A percentile compares a stretch with the other conserved stretches of the same genome.
Evolutionary conservation across 805 yeast species (phyloP).

Genomic region (Starmerella stigmatis): DNA sequence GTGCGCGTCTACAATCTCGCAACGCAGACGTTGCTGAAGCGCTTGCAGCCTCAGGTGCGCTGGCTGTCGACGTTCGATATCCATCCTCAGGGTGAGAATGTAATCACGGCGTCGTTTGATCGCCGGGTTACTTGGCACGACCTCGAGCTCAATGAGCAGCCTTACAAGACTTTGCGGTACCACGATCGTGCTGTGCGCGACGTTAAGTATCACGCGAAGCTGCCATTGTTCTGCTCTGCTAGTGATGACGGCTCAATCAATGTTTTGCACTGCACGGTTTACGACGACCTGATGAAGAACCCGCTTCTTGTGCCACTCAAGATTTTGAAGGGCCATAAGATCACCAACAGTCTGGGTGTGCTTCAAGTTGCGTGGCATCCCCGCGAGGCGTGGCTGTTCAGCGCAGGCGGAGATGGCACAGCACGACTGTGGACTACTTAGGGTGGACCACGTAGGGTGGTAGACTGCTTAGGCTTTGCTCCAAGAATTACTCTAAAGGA

Average conservation of each 20-base stretch:
- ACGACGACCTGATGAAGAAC: constrained; percentile 89
- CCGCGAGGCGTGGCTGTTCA: constrained; percentile 93
- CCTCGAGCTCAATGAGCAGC: constrained; percentile 75
- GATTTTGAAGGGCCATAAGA: constrained; percentile 82
- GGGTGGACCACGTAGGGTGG: too few species aligned
- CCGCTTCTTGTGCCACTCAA: constrained; percentile 93
- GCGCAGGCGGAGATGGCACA: constrained; percentile 93
- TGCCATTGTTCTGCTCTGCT: constrained; percentile 89
- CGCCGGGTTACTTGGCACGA: constrained; percentile 97
- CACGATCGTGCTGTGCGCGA: constrained; percentile 90
- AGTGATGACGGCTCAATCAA: constrained; percentile 90
- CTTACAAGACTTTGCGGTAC: constrained; percentile 89
- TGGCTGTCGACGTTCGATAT: constrained; percentile 87
- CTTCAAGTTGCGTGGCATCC: constrained; percentile 91
- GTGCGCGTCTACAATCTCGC: constrained; percentile 83
- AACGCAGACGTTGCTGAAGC: constrained; percentile 72
- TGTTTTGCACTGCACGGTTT: constrained; percentile 92
- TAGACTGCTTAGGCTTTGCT: neutral
- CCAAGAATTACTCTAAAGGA: neutral
- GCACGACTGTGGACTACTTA: constrained; percentile 94
- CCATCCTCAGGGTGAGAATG: constrained; percentile 93
- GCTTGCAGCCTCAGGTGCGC: constrained; percentile 88
- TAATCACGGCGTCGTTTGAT: constrained; percentile 85
- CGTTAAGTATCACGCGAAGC: constrained; percentile 71
- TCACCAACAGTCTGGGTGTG: constrained; percentile 72